Evolutionary conservation across 2,329 filamentous ascomycete species (phyloP), one percentile per base, ranked within the genome.

Genomic region (Epichloe sylvatica): DNA sequence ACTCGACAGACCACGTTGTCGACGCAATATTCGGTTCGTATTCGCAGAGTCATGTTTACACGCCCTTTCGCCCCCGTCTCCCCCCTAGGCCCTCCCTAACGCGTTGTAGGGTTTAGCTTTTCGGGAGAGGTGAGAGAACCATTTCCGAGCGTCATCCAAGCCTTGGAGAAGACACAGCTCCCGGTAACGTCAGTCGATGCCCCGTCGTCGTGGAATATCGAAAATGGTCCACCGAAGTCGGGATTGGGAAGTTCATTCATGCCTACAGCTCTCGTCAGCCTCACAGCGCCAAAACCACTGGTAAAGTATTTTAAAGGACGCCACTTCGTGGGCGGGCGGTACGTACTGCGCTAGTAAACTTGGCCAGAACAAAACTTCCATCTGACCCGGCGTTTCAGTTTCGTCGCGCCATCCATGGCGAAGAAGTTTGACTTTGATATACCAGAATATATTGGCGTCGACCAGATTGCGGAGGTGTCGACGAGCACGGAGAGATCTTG

Each of bases 181-280:
- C 86, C 89, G 0, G 84, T 97, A 0, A 83, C 92, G 3, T 85
- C 88, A 3, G 86, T 98, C 21, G 92, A 98, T 68, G 89, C 87
- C 6, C 92, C 92, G 1, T 94, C 87, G 34, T 92, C 86, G 2
- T 98, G 92, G 92, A 81, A 92, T 64, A 94, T 98, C 50, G 86
- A 95, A 61, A 72, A 74, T 11, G 92, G 92, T 0, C 91, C 91
- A 91, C 89, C 90, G 11, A 69, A 73, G 47, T 78, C 81, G 1
- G 91, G 88, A 0, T 75, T 86, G 0, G 91, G 89, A 1, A 83
- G 83, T 59, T 80, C 74, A 4, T 97, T 94, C 61, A 81, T 86
- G 70, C 92, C 92, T 55, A 72, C 76, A 35, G 81, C 83, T 19
- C 71, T 98, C 51, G 81, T 98, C 56, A 94, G 87, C 63, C 71